phyloP scores from a whole-genome alignment of 73 alveolate genomes.

The Halteria grandinella region DNA sequence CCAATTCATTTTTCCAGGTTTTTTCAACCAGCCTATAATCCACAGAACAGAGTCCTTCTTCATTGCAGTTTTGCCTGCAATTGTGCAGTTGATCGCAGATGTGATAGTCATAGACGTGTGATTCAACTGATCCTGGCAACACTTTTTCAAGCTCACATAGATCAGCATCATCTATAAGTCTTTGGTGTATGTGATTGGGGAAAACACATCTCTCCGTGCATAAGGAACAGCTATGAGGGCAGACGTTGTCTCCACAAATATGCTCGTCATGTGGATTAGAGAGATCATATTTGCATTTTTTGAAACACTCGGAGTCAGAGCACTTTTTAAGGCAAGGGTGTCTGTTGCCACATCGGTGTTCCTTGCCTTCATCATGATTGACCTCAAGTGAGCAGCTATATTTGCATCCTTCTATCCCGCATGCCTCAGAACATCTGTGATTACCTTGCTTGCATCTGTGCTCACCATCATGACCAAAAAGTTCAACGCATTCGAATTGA shows the following conservation, averaged over 20 bases:
- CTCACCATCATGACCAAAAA: no score
- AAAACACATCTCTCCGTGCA: constrained; percentile 13
- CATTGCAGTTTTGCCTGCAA: constrained; percentile 6
- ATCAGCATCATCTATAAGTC: neutral
- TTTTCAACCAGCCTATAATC: constrained; percentile 9
- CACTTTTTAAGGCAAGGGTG: constrained; percentile 39
- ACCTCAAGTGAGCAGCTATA: constrained; percentile 1
- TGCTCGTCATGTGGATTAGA: constrained; percentile 4
- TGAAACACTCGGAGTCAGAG: neutral
- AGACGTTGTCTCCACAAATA: constrained; percentile 21
- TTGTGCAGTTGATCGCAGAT: constrained; percentile 11
- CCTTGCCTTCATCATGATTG: neutral
- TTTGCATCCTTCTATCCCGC: constrained; percentile 1
- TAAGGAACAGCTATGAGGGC: constrained; percentile 3
- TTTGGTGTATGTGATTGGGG: constrained; percentile 19
- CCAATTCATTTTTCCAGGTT: constrained; percentile 36
- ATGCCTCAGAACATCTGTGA: no score
- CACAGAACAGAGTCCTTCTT: constrained; percentile 12
- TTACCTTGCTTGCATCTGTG: no score
- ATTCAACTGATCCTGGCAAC: neutral
- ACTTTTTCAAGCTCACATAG: neutral
- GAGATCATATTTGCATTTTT: constrained; percentile 23
- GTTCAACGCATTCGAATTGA: no score
- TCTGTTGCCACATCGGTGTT: constrained; percentile 28
- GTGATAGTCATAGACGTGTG: neutral